phyloP scores from a whole-genome alignment of 1,284 basidiomycete species.

The Sporisorium sorghi region DNA sequence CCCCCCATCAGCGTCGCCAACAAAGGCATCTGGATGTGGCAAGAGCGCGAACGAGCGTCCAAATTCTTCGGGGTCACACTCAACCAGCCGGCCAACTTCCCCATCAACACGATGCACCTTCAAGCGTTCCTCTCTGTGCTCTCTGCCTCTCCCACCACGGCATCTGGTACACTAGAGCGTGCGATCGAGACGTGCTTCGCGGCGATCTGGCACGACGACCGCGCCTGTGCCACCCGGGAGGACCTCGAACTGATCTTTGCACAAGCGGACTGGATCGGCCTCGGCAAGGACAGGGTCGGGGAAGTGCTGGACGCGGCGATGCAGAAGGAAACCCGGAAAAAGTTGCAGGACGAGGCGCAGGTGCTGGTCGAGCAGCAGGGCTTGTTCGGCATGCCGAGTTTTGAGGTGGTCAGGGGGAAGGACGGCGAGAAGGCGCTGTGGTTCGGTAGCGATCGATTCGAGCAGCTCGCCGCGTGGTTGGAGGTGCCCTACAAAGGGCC shows the following conservation, averaged over 20 bases:
- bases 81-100: conserved; percentile 57
- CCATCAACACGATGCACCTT: conserved; percentile 57
- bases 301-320: conserved; percentile 26
- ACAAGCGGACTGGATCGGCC: conserved; percentile 10
- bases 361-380: conserved; percentile 39
- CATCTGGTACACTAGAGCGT: too few relatives aligned
- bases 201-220: conserved; percentile 56
- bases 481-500: conserved; percentile 53
- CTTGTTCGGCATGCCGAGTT: conserved; percentile 58
- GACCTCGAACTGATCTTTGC: conserved; percentile 44
- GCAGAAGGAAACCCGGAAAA: conserved; percentile 20
- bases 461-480: conserved; percentile 57
- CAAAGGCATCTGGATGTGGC: conserved; percentile 61
- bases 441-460: conserved; percentile 59
- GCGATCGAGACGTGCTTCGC: conserved; percentile 47
- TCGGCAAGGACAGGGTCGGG: conserved; percentile 20
- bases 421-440: conserved; percentile 37
- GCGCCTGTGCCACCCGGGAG: conserved; percentile 26
- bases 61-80: conserved; percentile 61
- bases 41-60: conserved; percentile 46
- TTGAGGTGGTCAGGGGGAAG: conserved; percentile 30
- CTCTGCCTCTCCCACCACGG: conserved; percentile 18
- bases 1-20: conserved; percentile 64
- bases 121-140: conserved; percentile 52
- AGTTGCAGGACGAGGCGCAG: conserved; percentile 35